Base-by-base conservation (phyloP, 2,329 filamentous ascomycete genomes). In the Paecilomyces sp. region DNA sequence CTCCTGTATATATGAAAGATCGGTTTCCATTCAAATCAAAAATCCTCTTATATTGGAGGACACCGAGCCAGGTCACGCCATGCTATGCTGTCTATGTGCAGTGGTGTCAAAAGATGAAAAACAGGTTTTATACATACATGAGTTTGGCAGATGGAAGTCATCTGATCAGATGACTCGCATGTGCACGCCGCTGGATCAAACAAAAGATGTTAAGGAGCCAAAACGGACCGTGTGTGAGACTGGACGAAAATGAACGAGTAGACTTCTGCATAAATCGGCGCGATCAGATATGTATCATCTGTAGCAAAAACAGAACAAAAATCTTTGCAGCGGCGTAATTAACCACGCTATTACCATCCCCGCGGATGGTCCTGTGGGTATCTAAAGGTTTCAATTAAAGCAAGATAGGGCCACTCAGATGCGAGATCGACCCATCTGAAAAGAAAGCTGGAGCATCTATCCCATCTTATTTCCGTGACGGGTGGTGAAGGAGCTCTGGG, bases 361-460 rank as follows among this genome's bases (percentile, higher is more conserved):
- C 55, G 63, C 61, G 54, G 60, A 50, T 60, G 64, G 64, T 65
- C 67, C 62, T 63, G 64, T 65, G 71, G 70, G 70, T 73, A 72
- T 73, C 68, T 68, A 62, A 67, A 68, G 62, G 58, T 64, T 59
- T 50, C 54, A 60, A 61, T 62, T 28, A 56, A 57, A 59, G 57
- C 58, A 54, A 62, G 53, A 41, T 54, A 30, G 24, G 15, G 24
- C 22, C 24, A 13, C 24, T 53, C 24, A 53, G 11, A 53, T 28
- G 11, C 13, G 51, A 53, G 8, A 13, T 9, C 18, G 24, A 53
- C 11, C 7, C 51, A 53, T 53, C 51, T 25, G 22, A 41, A 36
- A 36, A 36, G 54, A 22, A 3, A n/a, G 15, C 41, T 47, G 15
- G 25, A 15, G n/a, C 41, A 47, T 47, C 41, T 47, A 11, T 8